Evolutionary conservation across 2,329 filamentous ascomycete genomes (phyloP).

Genomic region (Aureobasidium pullulans): DNA sequence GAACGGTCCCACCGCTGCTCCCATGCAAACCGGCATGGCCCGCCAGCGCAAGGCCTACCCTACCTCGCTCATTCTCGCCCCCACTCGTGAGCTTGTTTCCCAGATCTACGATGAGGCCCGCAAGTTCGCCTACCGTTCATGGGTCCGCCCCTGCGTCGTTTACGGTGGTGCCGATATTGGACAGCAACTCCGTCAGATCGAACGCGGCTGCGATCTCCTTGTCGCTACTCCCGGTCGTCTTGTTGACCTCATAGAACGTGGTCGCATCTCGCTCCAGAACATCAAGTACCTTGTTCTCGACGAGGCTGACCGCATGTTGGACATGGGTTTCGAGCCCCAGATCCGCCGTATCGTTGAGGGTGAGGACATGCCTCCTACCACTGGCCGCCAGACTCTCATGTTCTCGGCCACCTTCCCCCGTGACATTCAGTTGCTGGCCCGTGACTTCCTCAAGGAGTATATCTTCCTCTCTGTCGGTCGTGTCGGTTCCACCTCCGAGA

Average conservation of each 20-base stretch:
- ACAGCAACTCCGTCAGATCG: constrained; percentile 94
- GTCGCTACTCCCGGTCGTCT: constrained; percentile 96
- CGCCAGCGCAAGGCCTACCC: constrained; percentile 97
- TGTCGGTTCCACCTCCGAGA: constrained; percentile 99
- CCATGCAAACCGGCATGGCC: constrained; percentile 64
- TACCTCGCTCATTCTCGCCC: constrained; percentile 89
- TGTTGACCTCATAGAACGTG: constrained; percentile 96
- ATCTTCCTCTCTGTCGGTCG: constrained; percentile 97
- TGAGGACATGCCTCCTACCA: constrained; percentile 88
- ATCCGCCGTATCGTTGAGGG: constrained; percentile 97
- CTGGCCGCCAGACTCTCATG: constrained; percentile 94
- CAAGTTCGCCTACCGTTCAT: constrained; percentile 98
- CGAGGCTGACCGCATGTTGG: constrained; percentile 99
- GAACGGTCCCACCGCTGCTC: constrained; percentile 71
- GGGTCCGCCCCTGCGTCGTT: constrained; percentile 96
- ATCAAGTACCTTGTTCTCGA: constrained; percentile 99
- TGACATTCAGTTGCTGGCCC: constrained; percentile 97
- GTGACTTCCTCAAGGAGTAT: constrained; percentile 98
- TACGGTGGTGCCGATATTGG: constrained; percentile 99
- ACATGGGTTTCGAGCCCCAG: constrained; percentile 99
- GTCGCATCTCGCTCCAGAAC: constrained; percentile 92
- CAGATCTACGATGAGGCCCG: constrained; percentile 97
- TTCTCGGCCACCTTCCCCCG: constrained; percentile 99
- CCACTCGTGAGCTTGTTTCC: constrained; percentile 95
- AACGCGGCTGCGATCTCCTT: constrained; percentile 92